phyloP scores from a whole-genome alignment of 2,329 filamentous ascomycete genomes.

The Microcyclospora tardicrescens region DNA sequence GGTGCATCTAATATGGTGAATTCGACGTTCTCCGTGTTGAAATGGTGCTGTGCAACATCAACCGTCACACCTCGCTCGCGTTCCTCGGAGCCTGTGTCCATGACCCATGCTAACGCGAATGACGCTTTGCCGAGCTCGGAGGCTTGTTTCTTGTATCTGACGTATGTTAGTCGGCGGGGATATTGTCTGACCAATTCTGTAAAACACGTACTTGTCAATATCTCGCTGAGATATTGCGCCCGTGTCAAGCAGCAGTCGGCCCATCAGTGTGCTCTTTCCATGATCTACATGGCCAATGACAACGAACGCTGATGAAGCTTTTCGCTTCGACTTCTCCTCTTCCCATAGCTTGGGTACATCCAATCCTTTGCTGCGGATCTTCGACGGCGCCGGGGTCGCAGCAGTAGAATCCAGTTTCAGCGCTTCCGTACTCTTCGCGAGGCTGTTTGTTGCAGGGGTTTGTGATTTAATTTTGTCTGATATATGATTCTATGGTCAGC shows the following conservation, averaged over 20 bases:
- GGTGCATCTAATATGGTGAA: slow-evolving; percentile 96
- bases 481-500: slow-evolving; percentile 4
- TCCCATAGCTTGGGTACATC: slow-evolving; percentile 45
- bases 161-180: slow-evolving; percentile 34
- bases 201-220: slow-evolving; percentile 49
- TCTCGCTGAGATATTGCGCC: slow-evolving; percentile 79
- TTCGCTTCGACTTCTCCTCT: slow-evolving; percentile 12
- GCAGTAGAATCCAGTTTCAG: slow-evolving; percentile 15
- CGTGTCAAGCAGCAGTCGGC: slow-evolving; percentile 76
- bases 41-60: slow-evolving; percentile 88
- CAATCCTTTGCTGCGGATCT: slow-evolving; percentile 60
- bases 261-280: slow-evolving; percentile 96
- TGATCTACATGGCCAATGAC: slow-evolving; percentile 80
- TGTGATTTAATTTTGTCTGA: no score
- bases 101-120: slow-evolving; percentile 91
- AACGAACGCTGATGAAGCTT: slow-evolving; percentile 19
- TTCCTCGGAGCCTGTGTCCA: slow-evolving; percentile 86
- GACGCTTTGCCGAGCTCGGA: slow-evolving; percentile 87
- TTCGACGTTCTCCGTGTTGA: slow-evolving; percentile 71
- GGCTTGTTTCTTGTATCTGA: slow-evolving; percentile 51
- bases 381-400: slow-evolving; percentile 15
- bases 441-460: slow-evolving; percentile 6
- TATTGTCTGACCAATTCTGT: no score
- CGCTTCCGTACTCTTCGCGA: slow-evolving; percentile 19
- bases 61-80: slow-evolving; percentile 85